A percentile compares a stretch with the other conserved stretches of the same genome.
Evolutionary conservation across 2,329 filamentous ascomycete genomes (phyloP).

Genomic region (Phaeosphaeria sp.): DNA sequence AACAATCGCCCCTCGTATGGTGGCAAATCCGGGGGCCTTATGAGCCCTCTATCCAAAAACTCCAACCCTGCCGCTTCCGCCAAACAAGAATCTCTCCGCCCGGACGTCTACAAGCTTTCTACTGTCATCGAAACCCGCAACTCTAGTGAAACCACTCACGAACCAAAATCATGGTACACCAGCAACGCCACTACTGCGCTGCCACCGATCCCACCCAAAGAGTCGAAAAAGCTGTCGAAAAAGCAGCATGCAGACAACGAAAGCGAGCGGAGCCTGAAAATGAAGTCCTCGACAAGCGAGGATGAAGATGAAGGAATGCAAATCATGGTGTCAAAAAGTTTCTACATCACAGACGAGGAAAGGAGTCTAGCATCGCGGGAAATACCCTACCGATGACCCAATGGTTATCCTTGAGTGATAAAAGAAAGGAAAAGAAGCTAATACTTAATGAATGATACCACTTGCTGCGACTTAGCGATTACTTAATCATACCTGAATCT

Average conservation of each 20-base stretch:
- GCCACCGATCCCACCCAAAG: slow-evolving; percentile 8
- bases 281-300: slow-evolving; percentile 18
- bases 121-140: slow-evolving; percentile 21
- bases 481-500: no score
- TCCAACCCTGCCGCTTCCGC: slow-evolving; percentile 17
- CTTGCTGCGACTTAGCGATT: not conserved
- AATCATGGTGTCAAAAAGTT: slow-evolving; percentile 41
- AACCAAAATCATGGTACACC: slow-evolving; percentile 11
- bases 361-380: slow-evolving; percentile 15
- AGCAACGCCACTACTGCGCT: slow-evolving; percentile 18
- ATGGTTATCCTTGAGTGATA: not conserved
- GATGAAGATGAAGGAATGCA: slow-evolving; percentile 32
- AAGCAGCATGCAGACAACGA: slow-evolving; percentile 21
- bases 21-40: slow-evolving; percentile 14
- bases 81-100: slow-evolving; percentile 7
- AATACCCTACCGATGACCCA: not conserved
- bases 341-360: slow-evolving; percentile 40
- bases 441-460: not conserved
- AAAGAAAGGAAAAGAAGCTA: not conserved
- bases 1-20: slow-evolving; percentile 24
- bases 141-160: slow-evolving; percentile 17
- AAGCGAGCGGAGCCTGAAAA: slow-evolving; percentile 31
- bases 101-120: slow-evolving; percentile 30
- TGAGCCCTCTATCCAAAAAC: slow-evolving; percentile 9
- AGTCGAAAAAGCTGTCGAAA: slow-evolving; percentile 15